Evolutionary conservation across 192 early-diverging fungal genomes (phyloP).

Genomic region (Backusella circina): DNA sequence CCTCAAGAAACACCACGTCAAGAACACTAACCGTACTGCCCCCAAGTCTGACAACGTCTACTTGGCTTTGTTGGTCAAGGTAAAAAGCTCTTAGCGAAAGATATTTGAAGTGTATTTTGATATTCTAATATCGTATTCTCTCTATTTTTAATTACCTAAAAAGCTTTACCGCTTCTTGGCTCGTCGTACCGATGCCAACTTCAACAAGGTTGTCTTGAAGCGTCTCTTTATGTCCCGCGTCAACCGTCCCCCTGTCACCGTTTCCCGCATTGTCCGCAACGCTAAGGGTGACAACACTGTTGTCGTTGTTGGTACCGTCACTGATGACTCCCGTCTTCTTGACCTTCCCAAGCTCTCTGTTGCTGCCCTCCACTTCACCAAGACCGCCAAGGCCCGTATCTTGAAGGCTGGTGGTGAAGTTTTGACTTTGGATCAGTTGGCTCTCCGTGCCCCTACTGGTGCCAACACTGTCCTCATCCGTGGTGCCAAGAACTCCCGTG

Average conservation of each 20-base stretch:
- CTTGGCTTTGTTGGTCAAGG: slow-evolving; percentile 97
- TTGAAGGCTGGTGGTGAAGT: slow-evolving; percentile 98
- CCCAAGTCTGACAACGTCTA: slow-evolving; percentile 96
- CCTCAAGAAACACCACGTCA: slow-evolving; percentile 98
- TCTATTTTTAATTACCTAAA: neutral
- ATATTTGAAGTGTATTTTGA: neutral
- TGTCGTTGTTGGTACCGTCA: slow-evolving; percentile 94
- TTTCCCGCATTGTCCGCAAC: slow-evolving; percentile 84
- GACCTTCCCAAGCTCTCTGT: slow-evolving; percentile 94
- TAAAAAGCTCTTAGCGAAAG: slow-evolving; percentile 26
- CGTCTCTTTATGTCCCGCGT: slow-evolving; percentile 97
- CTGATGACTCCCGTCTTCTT: slow-evolving; percentile 92
- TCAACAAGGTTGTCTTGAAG: slow-evolving; percentile 99
- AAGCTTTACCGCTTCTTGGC: slow-evolving; percentile 98
- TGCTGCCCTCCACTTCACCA: slow-evolving; percentile 93
- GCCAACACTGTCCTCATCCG: slow-evolving; percentile 93
- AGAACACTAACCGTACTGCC: slow-evolving; percentile 84
- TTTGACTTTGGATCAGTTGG: slow-evolving; percentile 98
- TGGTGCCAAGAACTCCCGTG: slow-evolving; percentile 82
- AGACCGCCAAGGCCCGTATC: slow-evolving; percentile 94
- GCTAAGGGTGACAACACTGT: slow-evolving; percentile 82
- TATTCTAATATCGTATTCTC: neutral
- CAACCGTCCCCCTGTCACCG: slow-evolving; percentile 92
- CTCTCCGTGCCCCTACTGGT: slow-evolving; percentile 96
- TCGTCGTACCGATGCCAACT: slow-evolving; percentile 95